These are phyloP conservation scores for Lachancea sp. DNA, from an alignment of 805 yeast species.

Conservation along the genomic window DNA sequence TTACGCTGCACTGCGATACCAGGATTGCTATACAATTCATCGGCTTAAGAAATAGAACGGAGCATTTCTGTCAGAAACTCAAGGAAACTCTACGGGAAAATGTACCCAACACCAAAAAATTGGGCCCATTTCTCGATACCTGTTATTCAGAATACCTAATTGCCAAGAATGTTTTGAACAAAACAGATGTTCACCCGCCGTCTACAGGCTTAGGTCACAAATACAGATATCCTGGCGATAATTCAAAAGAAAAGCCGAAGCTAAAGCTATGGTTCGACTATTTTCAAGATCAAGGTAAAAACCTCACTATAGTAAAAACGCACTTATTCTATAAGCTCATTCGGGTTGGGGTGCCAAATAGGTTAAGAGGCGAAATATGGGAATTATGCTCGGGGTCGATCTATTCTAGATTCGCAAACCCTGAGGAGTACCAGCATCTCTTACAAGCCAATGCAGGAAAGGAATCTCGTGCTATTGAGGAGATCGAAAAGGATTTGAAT, in stretches of 20 bases:
- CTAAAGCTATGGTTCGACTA: conserved; percentile 92
- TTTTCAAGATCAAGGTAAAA: conserved; percentile 77
- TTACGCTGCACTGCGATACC: conserved; percentile 61
- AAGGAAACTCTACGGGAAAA: conserved; percentile 58
- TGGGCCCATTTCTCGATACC: conserved; percentile 59
- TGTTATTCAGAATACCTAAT: conserved; percentile 84
- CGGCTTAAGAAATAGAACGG: conserved; percentile 74
- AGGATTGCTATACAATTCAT: conserved; percentile 63
- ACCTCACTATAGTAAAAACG: conserved; percentile 65
- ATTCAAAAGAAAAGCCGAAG: conserved; percentile 72
- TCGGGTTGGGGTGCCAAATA: conserved; percentile 90
- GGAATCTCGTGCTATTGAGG: conserved; percentile 82
- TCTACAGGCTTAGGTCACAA: conserved; percentile 80
- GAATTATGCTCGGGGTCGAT: conserved; percentile 85
- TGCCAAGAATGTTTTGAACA: conserved; percentile 39
- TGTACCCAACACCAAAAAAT: conserved; percentile 50
- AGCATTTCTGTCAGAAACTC: conserved; percentile 65
- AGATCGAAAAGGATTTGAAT: conserved; percentile 91
- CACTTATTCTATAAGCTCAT: conserved; percentile 75
- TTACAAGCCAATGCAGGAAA: conserved; percentile 57
- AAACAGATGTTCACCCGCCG: conserved; percentile 47
- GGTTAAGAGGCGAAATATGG: conserved; percentile 95
- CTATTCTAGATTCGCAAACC: conserved; percentile 59
- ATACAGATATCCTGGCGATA: conserved; percentile 83
- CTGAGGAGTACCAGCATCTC: conserved; percentile 51